These are phyloP conservation scores for Aspergillus aculeatus DNA, from an alignment of 2,329 filamentous ascomycete species.

Conservation along the genomic window DNA sequence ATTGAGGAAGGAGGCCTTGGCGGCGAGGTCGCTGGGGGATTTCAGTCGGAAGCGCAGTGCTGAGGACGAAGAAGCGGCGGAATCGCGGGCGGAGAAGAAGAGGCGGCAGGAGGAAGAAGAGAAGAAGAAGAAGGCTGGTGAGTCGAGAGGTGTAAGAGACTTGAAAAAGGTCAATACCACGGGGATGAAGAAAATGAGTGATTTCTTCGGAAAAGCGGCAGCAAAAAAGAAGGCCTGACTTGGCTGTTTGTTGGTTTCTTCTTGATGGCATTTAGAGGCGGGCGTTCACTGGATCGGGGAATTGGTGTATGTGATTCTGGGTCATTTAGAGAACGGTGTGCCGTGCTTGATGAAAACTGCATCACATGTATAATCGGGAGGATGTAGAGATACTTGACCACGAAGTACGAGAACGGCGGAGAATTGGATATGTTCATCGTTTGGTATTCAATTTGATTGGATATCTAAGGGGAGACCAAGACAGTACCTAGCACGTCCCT, in stretches of 20 bases:
- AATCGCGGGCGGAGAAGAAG: constrained; percentile 72
- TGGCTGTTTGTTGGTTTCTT: too few species aligned
- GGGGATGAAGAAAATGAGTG: constrained; percentile 96
- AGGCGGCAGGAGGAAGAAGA: constrained; percentile 86
- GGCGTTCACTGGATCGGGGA: too few species aligned
- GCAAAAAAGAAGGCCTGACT: constrained; percentile 35
- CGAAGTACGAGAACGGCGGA: neutral
- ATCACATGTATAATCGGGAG: too few species aligned
- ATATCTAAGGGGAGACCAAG: constrained; percentile 9
- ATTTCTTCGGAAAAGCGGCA: constrained; percentile 76
- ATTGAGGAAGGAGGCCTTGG: constrained; percentile 68
- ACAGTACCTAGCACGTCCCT: neutral
- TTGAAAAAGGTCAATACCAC: constrained; percentile 85
- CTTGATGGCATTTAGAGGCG: too few species aligned
- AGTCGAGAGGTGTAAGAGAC: constrained; percentile 74
- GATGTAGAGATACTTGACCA: too few species aligned
- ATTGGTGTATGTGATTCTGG: too few species aligned
- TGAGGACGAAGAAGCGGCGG: constrained; percentile 45
- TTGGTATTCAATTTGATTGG: constrained; percentile 15
- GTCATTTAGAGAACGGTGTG: too few species aligned
- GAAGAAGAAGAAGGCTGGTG: constrained; percentile 71
- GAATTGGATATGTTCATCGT: neutral
- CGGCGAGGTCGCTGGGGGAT: constrained; percentile 59
- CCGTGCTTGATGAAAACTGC: too few species aligned
- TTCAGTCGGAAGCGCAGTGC: constrained; percentile 44